Base-by-base conservation (phyloP, 192 early-diverging fungal species). In the Backusella parvicylindrica region DNA sequence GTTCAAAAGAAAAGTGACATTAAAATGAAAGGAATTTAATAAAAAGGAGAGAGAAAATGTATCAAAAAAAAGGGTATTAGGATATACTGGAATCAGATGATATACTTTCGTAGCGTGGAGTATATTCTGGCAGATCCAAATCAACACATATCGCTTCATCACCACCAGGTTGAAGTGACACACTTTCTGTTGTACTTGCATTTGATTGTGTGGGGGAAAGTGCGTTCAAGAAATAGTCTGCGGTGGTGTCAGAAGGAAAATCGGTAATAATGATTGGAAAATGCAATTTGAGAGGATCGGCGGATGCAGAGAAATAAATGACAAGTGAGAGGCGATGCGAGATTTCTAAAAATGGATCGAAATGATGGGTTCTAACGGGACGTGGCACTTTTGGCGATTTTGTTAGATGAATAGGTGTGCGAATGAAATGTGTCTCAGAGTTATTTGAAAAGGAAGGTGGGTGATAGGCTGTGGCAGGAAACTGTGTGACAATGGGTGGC, bases 71-170 rank as follows among this genome's bases (percentile, higher is more conserved):
- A 43, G 53, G 53, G 53, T 60, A 60, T 60, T 60, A 60, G 21
- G 53, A 60, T 60, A 12, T 6, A 60, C 28, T 60, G 23, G 53
- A 60, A 28, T 60, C 53, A 28, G 53, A 60, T 60, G 53, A 60
- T 4, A 60, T 60, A 28, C 66, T 35, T 50, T 77, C 75, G 12
- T 77, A 77, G 7, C 41, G 75, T 30, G 75, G 75, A 18, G 75
- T 77, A 30, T 81, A 81, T 56, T 81, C 80, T 21, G 80, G 80
- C 26, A 81, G 40, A 50, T 77, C 80, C 6, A 81, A 71, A 71
- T 81, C 80, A 41, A 77, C 67, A 66, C 64, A 70, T 6, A 68
- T 47, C 2, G 53, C 75, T 36, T 81, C 80, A 53, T 81, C 80
- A n/a, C 80, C 80, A 32, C 67, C 71, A 43, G 72, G 38, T 32